Percentiles rank a stretch among this genome's conserved stretches.
These are phyloP conservation scores for Yamadazyma atmosphaerica DNA, from an alignment of 1,139 yeast species.

Conservation along the genomic window DNA sequence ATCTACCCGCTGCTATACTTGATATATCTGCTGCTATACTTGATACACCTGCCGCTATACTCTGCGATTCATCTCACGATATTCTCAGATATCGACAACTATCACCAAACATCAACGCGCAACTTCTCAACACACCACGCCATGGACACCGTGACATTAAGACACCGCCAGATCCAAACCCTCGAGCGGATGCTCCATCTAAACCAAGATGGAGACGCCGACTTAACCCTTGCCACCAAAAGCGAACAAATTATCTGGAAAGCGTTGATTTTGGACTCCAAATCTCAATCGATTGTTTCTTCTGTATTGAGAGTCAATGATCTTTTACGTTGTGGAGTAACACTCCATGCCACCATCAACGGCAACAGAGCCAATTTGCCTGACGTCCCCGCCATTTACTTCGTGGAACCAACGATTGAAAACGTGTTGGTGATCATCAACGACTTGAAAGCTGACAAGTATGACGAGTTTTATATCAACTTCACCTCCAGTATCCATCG, in stretches of 20 bases:
- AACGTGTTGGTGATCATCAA: conserved; percentile 68
- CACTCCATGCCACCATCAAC: conserved; percentile 76
- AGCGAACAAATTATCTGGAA: conserved; percentile 84
- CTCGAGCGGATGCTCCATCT: conserved; percentile 80
- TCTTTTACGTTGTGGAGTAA: conserved; percentile 81
- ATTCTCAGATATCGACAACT: no score
- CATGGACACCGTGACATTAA: conserved; percentile 16
- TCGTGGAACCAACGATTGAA: conserved; percentile 81
- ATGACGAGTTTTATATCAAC: conserved; percentile 78
- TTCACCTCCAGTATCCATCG: conserved; percentile 81
- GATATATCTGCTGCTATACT: no score
- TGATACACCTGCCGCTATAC: no score
- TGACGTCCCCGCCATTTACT: conserved; percentile 93
- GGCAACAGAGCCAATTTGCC: conserved; percentile 76
- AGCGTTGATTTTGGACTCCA: conserved; percentile 79
- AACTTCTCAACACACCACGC: no score
- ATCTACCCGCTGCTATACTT: no score
- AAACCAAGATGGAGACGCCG: conserved; percentile 58
- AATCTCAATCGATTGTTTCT: conserved; percentile 82
- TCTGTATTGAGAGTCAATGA: conserved; percentile 91
- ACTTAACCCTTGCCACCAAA: conserved; percentile 51
- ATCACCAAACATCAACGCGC: neutral
- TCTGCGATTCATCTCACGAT: no score
- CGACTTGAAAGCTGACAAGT: conserved; percentile 72
- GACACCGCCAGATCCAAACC: conserved; percentile 13